Conservation (phyloP, 805 yeast genomes). For the Yarrowia porcina region DNA sequence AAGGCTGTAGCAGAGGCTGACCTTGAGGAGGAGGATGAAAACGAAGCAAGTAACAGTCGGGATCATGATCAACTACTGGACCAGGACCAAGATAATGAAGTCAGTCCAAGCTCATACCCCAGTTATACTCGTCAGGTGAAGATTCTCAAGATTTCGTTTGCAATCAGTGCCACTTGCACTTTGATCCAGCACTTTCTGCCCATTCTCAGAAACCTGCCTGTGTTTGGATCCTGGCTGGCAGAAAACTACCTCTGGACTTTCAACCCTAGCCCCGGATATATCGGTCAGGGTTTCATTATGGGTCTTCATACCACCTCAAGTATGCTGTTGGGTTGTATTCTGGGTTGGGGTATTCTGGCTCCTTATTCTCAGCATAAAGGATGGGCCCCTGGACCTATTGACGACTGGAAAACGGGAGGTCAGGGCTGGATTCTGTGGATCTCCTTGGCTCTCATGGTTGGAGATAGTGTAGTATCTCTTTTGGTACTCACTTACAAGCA, state of each 20-base stretch:
- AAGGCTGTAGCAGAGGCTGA: constrained; percentile 29
- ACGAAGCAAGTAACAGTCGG: neutral
- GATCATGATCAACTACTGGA: neutral
- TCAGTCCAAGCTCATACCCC: constrained; percentile 9
- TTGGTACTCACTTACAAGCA: constrained; percentile 7
- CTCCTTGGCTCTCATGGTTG: constrained; percentile 87
- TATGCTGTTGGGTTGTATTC: constrained; percentile 82
- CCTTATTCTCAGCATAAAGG: constrained; percentile 66
- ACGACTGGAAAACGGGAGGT: constrained; percentile 90
- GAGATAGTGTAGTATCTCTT: constrained; percentile 66
- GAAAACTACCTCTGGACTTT: constrained; percentile 72
- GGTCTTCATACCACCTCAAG: constrained; percentile 87
- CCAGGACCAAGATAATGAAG: neutral
- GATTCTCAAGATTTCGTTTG: constrained; percentile 60
- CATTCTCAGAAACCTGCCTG: constrained; percentile 59
- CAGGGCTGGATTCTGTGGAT: constrained; percentile 99
- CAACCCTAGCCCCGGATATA: constrained; percentile 95
- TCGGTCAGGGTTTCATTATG: constrained; percentile 98
- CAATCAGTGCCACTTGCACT: constrained; percentile 69
- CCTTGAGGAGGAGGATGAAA: constrained; percentile 25
- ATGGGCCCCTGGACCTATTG: constrained; percentile 89
- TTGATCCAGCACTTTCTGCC: constrained; percentile 71
- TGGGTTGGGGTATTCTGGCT: constrained; percentile 92
- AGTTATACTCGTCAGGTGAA: constrained; percentile 51
- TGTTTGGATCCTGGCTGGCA: constrained; percentile 69